Percentiles rank a stretch among this genome's conserved stretches.
These are phyloP conservation scores for Kurtzmaniella natalensis DNA, from an alignment of 1,139 yeast species.

Conservation along the genomic window DNA sequence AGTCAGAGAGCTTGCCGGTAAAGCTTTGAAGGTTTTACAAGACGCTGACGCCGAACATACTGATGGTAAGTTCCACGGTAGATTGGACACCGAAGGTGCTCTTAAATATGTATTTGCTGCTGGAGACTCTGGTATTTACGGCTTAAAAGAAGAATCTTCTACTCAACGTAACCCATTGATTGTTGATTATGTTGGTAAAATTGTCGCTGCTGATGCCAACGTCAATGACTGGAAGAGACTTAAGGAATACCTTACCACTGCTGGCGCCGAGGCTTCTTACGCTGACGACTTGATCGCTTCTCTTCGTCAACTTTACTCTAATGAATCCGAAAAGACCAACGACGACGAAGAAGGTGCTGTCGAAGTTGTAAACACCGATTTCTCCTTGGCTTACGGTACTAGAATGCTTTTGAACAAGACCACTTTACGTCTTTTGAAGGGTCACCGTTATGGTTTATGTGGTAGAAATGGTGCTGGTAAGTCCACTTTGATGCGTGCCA, in stretches of 20 bases:
- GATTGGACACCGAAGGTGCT: constrained; percentile 42
- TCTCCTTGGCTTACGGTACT: constrained; percentile 95
- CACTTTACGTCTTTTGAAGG: constrained; percentile 77
- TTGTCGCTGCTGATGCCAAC: constrained; percentile 72
- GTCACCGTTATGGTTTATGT: constrained; percentile 96
- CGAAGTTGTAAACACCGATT: constrained; percentile 89
- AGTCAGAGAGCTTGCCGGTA: constrained; percentile 88
- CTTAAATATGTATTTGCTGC: constrained; percentile 23
- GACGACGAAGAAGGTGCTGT: constrained; percentile 58
- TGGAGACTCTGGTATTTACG: constrained; percentile 14
- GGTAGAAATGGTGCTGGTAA: constrained; percentile 99
- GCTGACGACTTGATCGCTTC: constrained; percentile 46
- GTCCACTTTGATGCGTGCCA: constrained; percentile 95
- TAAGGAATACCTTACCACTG: constrained; percentile 48
- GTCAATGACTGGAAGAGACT: constrained; percentile 88
- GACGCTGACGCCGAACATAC: constrained; percentile 70
- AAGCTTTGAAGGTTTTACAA: constrained; percentile 75
- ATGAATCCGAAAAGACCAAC: constrained; percentile 48
- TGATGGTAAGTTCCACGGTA: constrained; percentile 74
- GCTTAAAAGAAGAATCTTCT: constrained; percentile 10
- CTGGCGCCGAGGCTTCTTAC: constrained; percentile 37
- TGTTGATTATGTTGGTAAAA: constrained; percentile 46
- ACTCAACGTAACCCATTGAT: constrained; percentile 25
- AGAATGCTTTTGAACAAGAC: constrained; percentile 96
- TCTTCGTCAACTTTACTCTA: constrained; percentile 64